phyloP scores from a whole-genome alignment of 1,139 yeast genomes.

The Nakaseomyces glabratus region DNA sequence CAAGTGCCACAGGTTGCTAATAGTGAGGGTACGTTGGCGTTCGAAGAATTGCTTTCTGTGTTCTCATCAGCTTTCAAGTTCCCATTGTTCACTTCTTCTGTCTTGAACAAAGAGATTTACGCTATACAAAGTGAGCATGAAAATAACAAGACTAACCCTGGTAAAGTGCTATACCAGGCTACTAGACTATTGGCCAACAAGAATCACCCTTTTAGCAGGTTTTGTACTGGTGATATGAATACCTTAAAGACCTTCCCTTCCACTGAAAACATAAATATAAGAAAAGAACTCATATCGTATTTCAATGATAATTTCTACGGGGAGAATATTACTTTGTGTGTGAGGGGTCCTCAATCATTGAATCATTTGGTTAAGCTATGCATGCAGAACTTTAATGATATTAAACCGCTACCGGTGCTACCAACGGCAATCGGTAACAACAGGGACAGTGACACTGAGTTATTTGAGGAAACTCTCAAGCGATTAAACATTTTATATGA shows the following conservation, averaged over 20 bases:
- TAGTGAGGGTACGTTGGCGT: conserved; percentile 28
- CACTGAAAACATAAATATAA: conserved; percentile 40
- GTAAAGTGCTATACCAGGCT: conserved; percentile 50
- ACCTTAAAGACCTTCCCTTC: conserved; percentile 50
- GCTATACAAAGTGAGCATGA: conserved; percentile 60
- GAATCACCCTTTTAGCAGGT: conserved; percentile 55
- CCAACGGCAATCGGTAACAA: conserved; percentile 1
- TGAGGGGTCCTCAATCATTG: conserved; percentile 57
- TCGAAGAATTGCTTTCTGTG: conserved; percentile 39
- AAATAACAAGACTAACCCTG: conserved; percentile 37
- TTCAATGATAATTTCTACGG: conserved; percentile 42
- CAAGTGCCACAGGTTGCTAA: conserved; percentile 40
- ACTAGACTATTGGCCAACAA: conserved; percentile 41
- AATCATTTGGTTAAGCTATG: conserved; percentile 48
- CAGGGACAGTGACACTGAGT: neutral
- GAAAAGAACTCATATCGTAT: conserved; percentile 45
- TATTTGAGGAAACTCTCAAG: neutral
- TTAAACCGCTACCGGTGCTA: conserved; percentile 12
- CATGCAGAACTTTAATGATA: conserved; percentile 34
- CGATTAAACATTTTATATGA: conserved; percentile 14
- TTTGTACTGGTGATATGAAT: conserved; percentile 60
- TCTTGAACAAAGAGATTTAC: conserved; percentile 42
- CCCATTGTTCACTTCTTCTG: conserved; percentile 42
- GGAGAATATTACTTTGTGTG: conserved; percentile 47
- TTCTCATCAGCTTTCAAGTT: conserved; percentile 44